Evolutionary conservation across 177 flowering plant species (phyloP), one percentile per base, ranked within the genome.

Genomic region (Vitis hybrid): DNA sequence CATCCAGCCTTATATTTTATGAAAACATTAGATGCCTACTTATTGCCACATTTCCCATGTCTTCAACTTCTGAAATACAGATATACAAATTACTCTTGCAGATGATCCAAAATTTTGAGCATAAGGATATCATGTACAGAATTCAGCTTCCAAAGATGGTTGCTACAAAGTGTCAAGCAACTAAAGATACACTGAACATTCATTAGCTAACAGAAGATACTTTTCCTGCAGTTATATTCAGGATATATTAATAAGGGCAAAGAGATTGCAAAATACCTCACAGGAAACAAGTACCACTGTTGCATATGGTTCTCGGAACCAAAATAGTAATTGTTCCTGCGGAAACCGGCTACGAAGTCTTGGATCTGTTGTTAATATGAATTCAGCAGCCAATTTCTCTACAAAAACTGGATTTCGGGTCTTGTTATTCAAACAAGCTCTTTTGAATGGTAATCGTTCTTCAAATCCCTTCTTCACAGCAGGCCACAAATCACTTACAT

Each of bases 221-320:
- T 39, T 4, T 39, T 4, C 7, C 45, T 0, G 45, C 45, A 39
- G 45, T 6, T 7, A 39, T 7, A 39, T 39, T 39, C 45, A 39
- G 45, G 8, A 39, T 7, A 39, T 1, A 12, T 10, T 39, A 62
- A 21, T 63, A 23, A 51, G 56, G 15, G 14, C 17, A 67, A 74
- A 18, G 52, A 52, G 56, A 76, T 11, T 23, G 26, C 64, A 69
- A 26, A 39, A 60, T 86, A 95, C 99, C 98, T 95, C 99, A 78
- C 99, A 95, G 39, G 98, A 85, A 62, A 95, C 98, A 74, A 95
- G 97, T 72, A 95, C 88, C 48, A 92, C 81, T 49, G 98, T 91
- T 51, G 98, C 97, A 82, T 95, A 93, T 65, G 99, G 98, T 74
- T 95, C 98, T 74, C 98, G 87, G 71, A 95, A 95, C 97, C 97